A percentile compares a stretch with the other conserved stretches of the same genome.
phyloP scores from a whole-genome alignment of 2,329 filamentous ascomycete species.

The Penicillium sp. region DNA sequence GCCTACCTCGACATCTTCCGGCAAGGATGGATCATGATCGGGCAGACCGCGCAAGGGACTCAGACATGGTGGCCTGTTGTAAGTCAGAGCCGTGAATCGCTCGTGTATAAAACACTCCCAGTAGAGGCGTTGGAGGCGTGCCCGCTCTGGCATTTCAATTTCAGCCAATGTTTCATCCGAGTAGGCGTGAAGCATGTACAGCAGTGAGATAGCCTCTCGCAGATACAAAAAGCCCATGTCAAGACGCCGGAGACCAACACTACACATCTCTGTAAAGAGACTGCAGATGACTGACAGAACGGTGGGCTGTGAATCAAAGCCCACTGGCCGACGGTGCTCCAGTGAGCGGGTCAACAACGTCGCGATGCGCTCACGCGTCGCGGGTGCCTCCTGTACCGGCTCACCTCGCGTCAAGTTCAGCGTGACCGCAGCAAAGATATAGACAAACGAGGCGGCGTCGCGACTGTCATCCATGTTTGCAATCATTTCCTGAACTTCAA shows the following conservation, averaged over 20 bases:
- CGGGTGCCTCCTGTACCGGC: slow-evolving; percentile 32
- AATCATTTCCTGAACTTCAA: slow-evolving; percentile 44
- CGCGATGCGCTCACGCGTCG: slow-evolving; percentile 31
- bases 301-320: slow-evolving; percentile 46
- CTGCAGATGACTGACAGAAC: slow-evolving; percentile 56
- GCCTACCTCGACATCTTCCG: slow-evolving; percentile 45
- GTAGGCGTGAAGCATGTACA: slow-evolving; percentile 52
- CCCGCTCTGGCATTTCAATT: slow-evolving; percentile 43
- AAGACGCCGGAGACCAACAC: slow-evolving; percentile 53
- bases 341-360: slow-evolving; percentile 39
- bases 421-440: slow-evolving; percentile 52
- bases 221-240: slow-evolving; percentile 57
- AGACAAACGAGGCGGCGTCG: slow-evolving; percentile 49
- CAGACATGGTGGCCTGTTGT: slow-evolving; percentile 52
- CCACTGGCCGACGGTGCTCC: slow-evolving; percentile 42
- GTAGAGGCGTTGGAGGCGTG: slow-evolving; percentile 55
- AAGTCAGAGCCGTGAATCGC: slow-evolving; percentile 58
- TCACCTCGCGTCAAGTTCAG: slow-evolving; percentile 46
- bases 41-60: slow-evolving; percentile 45
- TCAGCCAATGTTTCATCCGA: slow-evolving; percentile 40
- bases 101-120: slow-evolving; percentile 63
- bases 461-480: slow-evolving; percentile 43
- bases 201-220: slow-evolving; percentile 54
- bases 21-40: slow-evolving; percentile 47
- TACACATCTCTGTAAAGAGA: slow-evolving; percentile 58